These are phyloP conservation scores for Suhomyces bribrorum DNA, from an alignment of 1,139 yeast species.

Conservation along the genomic window DNA sequence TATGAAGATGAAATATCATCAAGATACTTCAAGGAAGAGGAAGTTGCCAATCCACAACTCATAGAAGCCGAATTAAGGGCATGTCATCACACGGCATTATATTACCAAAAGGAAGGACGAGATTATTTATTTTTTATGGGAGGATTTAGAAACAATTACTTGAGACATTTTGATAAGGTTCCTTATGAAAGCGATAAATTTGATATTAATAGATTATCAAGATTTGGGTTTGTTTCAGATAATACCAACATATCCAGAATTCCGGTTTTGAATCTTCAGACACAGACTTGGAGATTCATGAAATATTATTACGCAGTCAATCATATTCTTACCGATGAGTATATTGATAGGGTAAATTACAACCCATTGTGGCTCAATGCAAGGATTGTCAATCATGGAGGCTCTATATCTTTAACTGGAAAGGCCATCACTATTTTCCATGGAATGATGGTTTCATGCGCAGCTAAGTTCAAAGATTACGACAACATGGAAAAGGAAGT, in stretches of 20 bases:
- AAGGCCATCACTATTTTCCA: constrained; percentile 42
- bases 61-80: constrained; percentile 46
- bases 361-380: constrained; percentile 32
- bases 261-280: constrained; percentile 39
- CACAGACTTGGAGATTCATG: constrained; percentile 47
- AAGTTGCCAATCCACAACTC: constrained; percentile 29
- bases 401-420: constrained; percentile 37
- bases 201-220: constrained; percentile 39
- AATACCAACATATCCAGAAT: constrained; percentile 36
- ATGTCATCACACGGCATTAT: constrained; percentile 45
- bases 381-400: constrained; percentile 34
- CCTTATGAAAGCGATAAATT: constrained; percentile 37
- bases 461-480: constrained; percentile 33
- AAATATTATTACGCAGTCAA: constrained; percentile 37
- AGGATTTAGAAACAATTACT: constrained; percentile 41
- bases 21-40: constrained; percentile 24
- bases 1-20: constrained; percentile 32
- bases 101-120: constrained; percentile 36
- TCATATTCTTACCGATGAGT: constrained; percentile 24
- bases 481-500: constrained; percentile 21
- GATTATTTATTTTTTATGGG: constrained; percentile 45
- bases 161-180: constrained; percentile 32
- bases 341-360: constrained; percentile 24
- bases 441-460: constrained; percentile 36
- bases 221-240: constrained; percentile 31